phyloP scores from a whole-genome alignment of 768 basidiomycete species.

The Brasilioporus rufonigricans region DNA sequence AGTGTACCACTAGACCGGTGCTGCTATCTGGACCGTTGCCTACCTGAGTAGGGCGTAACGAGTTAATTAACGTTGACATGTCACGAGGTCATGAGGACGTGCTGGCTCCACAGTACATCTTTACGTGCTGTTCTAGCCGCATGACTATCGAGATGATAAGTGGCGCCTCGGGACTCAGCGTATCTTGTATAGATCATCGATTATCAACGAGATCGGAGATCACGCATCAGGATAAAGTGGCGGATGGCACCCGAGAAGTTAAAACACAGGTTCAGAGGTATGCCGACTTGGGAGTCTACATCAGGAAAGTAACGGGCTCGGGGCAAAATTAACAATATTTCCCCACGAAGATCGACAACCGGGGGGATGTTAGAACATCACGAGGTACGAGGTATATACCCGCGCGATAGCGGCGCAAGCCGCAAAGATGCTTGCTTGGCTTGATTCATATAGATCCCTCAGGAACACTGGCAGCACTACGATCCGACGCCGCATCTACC shows the following conservation, averaged over 20 bases:
- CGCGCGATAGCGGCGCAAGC: neutral
- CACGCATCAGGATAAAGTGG: neutral
- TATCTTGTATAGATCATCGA: neutral
- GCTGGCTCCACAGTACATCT: neutral
- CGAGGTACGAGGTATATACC: neutral
- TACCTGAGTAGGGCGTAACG: neutral
- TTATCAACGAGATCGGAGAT: conserved; percentile 7
- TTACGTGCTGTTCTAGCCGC: neutral
- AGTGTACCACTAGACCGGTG: neutral
- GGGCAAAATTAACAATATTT: no score
- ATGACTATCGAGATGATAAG: neutral
- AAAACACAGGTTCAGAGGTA: conserved; percentile 1
- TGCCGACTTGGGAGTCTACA: conserved; percentile 2
- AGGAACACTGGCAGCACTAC: neutral
- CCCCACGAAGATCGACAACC: neutral
- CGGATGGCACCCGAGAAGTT: neutral
- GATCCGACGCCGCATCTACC: neutral
- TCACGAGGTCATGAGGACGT: no score
- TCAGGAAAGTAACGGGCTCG: neutral
- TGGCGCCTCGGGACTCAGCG: neutral
- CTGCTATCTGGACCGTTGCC: neutral
- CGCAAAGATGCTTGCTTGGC: neutral
- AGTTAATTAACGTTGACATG: neutral
- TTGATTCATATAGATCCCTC: neutral
- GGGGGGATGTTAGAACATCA: neutral